These are phyloP conservation scores for Ananas comosus DNA, from an alignment of 176 grass and related monocot genomes.

Conservation along the genomic window DNA sequence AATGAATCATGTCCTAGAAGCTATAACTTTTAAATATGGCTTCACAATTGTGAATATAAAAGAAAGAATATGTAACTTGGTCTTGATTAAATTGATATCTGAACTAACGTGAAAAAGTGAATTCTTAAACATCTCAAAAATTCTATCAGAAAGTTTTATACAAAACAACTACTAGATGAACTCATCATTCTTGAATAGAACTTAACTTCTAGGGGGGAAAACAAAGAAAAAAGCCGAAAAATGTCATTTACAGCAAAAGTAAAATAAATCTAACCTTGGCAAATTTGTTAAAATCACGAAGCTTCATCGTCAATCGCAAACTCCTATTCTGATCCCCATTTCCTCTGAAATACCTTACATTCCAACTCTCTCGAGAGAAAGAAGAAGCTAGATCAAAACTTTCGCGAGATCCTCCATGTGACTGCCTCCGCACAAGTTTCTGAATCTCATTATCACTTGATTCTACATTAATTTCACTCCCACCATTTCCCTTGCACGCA, in stretches of 20 bases:
- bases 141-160: too few relatives aligned
- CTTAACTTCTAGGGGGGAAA: background rate
- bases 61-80: background rate
- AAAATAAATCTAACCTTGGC: conserved; percentile 47
- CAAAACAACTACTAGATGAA: background rate
- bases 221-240: background rate
- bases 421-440: conserved; percentile 33
- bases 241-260: background rate
- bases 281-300: conserved; percentile 86
- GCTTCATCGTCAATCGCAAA: conserved; percentile 72
- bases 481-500: conserved; percentile 14
- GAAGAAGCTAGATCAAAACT: conserved; percentile 49
- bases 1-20: background rate
- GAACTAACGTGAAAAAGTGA: background rate
- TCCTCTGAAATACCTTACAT: conserved; percentile 43
- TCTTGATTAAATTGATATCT: conserved; percentile 3
- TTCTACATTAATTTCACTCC: conserved; percentile 29
- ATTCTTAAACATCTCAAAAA: too few relatives aligned
- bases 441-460: conserved; percentile 39
- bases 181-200: background rate
- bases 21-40: too few relatives aligned
- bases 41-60: background rate
- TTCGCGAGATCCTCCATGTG: conserved; percentile 41
- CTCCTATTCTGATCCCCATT: conserved; percentile 49
- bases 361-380: conserved; percentile 53